These are phyloP conservation scores for Ophiostoma perfectum DNA, from an alignment of 2,329 filamentous ascomycete genomes.

Conservation along the genomic window DNA sequence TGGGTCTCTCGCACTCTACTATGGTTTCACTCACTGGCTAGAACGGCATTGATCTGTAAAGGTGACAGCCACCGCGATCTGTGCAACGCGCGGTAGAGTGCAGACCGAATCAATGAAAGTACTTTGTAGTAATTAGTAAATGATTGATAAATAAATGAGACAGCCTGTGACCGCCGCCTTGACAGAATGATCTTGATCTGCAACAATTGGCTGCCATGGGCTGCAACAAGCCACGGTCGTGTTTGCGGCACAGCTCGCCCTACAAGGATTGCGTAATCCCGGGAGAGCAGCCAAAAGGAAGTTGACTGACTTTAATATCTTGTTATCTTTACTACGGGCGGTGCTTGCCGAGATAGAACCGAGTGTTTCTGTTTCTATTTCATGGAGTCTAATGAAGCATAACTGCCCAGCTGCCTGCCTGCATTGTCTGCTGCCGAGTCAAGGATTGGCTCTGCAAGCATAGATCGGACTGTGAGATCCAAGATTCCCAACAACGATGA, in stretches of 20 bases:
- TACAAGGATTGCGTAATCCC: neutral
- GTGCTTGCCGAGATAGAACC: conserved; percentile 1
- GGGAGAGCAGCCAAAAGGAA: neutral
- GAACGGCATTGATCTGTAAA: neutral
- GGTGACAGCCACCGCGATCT: conserved; percentile 10
- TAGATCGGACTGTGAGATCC: too few species aligned
- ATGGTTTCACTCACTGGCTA: neutral
- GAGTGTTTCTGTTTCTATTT: neutral
- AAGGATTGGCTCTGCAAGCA: too few species aligned
- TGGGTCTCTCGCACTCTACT: too few species aligned
- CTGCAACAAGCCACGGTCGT: neutral
- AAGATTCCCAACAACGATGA: too few species aligned
- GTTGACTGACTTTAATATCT: too few species aligned
- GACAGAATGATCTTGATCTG: neutral
- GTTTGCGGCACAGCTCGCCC: conserved; percentile 5
- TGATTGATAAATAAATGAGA: neutral
- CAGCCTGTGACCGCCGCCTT: neutral
- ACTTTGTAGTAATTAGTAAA: neutral
- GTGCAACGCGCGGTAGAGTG: neutral
- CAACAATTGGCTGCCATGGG: conserved; percentile 6
- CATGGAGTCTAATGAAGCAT: neutral
- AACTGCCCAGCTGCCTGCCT: too few species aligned
- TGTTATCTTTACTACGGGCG: neutral
- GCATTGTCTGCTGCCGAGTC: too few species aligned
- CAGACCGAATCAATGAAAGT: neutral